These are phyloP conservation scores for Cercospora beticola DNA, from an alignment of 2,329 filamentous ascomycete genomes.

Conservation along the genomic window DNA sequence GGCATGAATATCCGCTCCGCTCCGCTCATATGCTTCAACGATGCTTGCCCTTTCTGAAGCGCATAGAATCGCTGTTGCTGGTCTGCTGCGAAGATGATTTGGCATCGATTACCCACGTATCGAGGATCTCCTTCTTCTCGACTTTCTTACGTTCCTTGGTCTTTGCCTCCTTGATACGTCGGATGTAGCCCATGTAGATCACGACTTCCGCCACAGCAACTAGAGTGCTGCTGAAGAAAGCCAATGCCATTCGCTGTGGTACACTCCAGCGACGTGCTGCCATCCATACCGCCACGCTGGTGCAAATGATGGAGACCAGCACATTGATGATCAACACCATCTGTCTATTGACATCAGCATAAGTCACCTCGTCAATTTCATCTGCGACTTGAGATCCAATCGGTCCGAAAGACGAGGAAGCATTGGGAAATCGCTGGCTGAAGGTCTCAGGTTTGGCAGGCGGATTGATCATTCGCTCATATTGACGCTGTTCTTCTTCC, in stretches of 20 bases:
- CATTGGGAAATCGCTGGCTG: conserved; percentile 58
- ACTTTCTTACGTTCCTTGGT: conserved; percentile 58
- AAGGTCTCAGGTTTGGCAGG: conserved; percentile 58
- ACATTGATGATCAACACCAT: conserved; percentile 86
- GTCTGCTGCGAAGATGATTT: conserved; percentile 23
- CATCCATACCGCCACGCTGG: conserved; percentile 76
- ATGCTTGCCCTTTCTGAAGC: conserved; percentile 48
- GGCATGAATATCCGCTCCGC: neutral
- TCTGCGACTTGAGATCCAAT: conserved; percentile 44
- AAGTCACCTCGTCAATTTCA: conserved; percentile 63
- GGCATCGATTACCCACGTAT: conserved; percentile 64
- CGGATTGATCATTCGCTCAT: conserved; percentile 75
- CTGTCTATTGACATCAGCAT: conserved; percentile 75
- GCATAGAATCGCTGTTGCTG: conserved; percentile 31
- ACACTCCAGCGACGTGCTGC: conserved; percentile 73
- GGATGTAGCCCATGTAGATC: conserved; percentile 73
- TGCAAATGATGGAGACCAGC: conserved; percentile 78
- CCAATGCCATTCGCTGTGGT: conserved; percentile 67
- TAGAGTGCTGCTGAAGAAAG: conserved; percentile 66
- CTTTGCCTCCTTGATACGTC: conserved; percentile 68
- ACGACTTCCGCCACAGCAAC: conserved; percentile 75
- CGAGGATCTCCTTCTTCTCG: conserved; percentile 68
- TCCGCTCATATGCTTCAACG: conserved; percentile 34
- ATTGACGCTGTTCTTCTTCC: conserved; percentile 78
- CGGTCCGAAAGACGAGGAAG: conserved; percentile 48